These are phyloP conservation scores for Typha latifolia DNA, from an alignment of 176 grass and related monocot species.

Conservation along the genomic window DNA sequence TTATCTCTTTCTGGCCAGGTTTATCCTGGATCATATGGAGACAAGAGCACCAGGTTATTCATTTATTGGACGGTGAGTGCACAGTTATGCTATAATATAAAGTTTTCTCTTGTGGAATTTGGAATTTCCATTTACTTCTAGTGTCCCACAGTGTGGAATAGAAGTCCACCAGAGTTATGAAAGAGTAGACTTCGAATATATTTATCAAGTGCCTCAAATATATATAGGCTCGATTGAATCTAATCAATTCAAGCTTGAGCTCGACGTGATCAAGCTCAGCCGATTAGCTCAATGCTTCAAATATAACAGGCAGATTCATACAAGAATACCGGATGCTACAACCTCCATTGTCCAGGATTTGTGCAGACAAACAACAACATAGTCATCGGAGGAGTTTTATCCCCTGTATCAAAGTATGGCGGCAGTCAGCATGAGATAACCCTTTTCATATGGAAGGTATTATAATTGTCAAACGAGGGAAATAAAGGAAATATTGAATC, in stretches of 20 bases:
- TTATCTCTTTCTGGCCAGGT: neutral
- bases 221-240: too few relatives aligned
- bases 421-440: neutral
- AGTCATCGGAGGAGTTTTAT: neutral
- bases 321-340: neutral
- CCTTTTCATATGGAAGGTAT: neutral
- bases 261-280: too few relatives aligned
- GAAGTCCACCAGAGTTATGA: too few relatives aligned
- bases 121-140: too few relatives aligned
- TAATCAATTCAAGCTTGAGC: too few relatives aligned
- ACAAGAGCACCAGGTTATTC: neutral
- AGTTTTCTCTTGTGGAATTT: too few relatives aligned
- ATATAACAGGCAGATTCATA: neutral
- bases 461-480: too few relatives aligned
- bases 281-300: neutral
- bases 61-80: neutral
- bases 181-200: too few relatives aligned
- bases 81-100: too few relatives aligned
- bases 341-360: neutral
- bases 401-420: neutral
- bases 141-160: too few relatives aligned
- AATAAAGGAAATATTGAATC: too few relatives aligned
- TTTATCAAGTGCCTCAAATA: too few relatives aligned
- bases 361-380: conserved; percentile 4
- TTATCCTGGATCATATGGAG: neutral